Conservation (phyloP, 1,284 basidiomycete species). For the Leccinum angustisporum region DNA sequence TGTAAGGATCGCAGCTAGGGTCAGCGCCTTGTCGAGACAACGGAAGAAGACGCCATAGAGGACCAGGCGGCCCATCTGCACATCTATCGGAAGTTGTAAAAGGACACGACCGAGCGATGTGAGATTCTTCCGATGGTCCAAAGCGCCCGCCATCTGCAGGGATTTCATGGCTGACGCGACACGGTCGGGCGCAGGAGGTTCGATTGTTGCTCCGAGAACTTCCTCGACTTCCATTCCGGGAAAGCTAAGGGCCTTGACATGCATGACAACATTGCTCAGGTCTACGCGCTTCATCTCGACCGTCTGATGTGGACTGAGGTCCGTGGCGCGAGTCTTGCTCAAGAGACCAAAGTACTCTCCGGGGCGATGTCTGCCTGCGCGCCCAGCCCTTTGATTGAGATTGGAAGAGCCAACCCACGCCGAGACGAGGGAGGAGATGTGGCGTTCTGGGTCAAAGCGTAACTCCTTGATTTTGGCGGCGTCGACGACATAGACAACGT, state of each 20-base stretch:
- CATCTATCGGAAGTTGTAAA: constrained; percentile 88
- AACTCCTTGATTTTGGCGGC: constrained; percentile 89
- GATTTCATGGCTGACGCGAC: constrained; percentile 82
- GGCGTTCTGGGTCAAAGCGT: constrained; percentile 88
- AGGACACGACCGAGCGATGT: constrained; percentile 89
- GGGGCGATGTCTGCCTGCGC: constrained; percentile 89
- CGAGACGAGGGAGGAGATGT: constrained; percentile 84
- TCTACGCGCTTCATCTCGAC: constrained; percentile 98
- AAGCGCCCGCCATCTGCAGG: constrained; percentile 85
- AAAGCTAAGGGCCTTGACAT: constrained; percentile 95
- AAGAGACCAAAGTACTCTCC: constrained; percentile 93
- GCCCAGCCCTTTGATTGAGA: constrained; percentile 89
- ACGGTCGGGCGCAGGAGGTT: constrained; percentile 82
- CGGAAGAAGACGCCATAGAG: constrained; percentile 93
- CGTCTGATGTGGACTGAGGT: constrained; percentile 80
- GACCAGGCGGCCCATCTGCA: constrained; percentile 86
- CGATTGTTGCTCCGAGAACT: constrained; percentile 84
- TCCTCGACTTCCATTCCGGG: constrained; percentile 87
- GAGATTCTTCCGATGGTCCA: constrained; percentile 76
- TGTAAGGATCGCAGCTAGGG: constrained; percentile 87
- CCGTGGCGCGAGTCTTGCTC: constrained; percentile 60
- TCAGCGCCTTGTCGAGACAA: constrained; percentile 87
- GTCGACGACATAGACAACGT: constrained; percentile 95
- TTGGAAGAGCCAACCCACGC: constrained; percentile 95
- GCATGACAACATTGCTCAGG: constrained; percentile 91